These are phyloP conservation scores for Epichloe typhina DNA, from an alignment of 2,329 filamentous ascomycete genomes.

Conservation along the genomic window DNA sequence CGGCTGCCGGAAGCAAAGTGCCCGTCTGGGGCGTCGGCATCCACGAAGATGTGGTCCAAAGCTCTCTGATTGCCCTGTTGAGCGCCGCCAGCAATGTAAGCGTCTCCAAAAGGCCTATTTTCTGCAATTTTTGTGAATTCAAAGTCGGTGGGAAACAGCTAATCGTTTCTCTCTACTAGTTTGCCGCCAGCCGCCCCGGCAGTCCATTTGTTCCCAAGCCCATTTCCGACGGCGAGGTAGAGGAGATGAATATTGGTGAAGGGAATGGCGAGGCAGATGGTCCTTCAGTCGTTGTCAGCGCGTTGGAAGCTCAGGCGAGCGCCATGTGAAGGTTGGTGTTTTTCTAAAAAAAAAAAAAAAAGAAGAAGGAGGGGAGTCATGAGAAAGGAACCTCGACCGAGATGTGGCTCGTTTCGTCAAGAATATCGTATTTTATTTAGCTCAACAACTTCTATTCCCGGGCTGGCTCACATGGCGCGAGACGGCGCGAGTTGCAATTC, in stretches of 20 bases:
- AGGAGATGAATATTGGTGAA: constrained; percentile 7
- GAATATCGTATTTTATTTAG: too few species aligned
- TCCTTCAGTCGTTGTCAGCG: constrained; percentile 8
- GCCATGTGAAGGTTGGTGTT: constrained; percentile 7
- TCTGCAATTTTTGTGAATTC: too few species aligned
- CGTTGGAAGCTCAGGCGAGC: constrained; percentile 12
- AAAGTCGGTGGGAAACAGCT: too few species aligned
- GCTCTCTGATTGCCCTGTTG: constrained; percentile 73
- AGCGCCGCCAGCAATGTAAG: constrained; percentile 77
- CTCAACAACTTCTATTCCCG: too few species aligned
- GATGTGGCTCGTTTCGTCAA: too few species aligned
- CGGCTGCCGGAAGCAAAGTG: constrained; percentile 48
- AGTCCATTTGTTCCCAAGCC: constrained; percentile 49
- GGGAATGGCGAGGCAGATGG: constrained; percentile 1
- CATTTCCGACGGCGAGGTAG: constrained; percentile 21
- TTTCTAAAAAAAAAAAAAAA: background rate
- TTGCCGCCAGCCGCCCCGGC: constrained; percentile 55
- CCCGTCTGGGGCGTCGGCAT: constrained; percentile 71
- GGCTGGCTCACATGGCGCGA: too few species aligned
- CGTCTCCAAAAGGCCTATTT: constrained; percentile 11
- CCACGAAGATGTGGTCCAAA: constrained; percentile 54
- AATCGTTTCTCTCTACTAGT: constrained; percentile 18
- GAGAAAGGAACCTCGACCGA: background rate
- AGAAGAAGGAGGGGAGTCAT: too few species aligned
- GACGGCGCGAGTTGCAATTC: too few species aligned